These are phyloP conservation scores for Zopfia rhizophila DNA, from an alignment of 2,329 filamentous ascomycete species.

Conservation along the genomic window DNA sequence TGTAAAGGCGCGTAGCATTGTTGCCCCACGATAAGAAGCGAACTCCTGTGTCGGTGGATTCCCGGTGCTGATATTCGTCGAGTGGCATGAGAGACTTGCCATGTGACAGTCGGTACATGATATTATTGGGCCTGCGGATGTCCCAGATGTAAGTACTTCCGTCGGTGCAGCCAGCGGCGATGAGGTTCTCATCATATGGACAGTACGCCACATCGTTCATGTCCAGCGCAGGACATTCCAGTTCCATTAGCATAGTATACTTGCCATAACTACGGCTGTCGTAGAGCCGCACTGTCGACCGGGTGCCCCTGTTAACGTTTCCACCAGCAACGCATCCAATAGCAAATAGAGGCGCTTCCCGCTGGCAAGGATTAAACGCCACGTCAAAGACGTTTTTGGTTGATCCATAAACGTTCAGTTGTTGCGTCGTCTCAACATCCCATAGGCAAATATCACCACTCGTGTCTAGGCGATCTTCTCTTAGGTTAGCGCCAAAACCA, in stretches of 20 bases:
- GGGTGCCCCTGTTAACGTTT: constrained; percentile 52
- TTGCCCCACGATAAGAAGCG: constrained; percentile 68
- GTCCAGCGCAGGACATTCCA: constrained; percentile 68
- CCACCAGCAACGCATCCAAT: constrained; percentile 60
- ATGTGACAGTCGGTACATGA: constrained; percentile 63
- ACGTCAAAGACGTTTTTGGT: constrained; percentile 68
- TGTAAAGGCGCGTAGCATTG: constrained; percentile 64
- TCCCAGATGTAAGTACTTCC: constrained; percentile 71
- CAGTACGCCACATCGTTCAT: constrained; percentile 66
- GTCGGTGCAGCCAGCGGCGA: constrained; percentile 70
- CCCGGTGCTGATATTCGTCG: constrained; percentile 54
- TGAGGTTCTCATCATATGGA: constrained; percentile 60
- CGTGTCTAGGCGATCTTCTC: constrained; percentile 45
- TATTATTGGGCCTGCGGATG: constrained; percentile 55
- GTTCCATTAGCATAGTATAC: constrained; percentile 52
- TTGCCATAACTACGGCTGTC: constrained; percentile 49
- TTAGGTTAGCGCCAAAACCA: constrained; percentile 61
- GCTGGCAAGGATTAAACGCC: constrained; percentile 62
- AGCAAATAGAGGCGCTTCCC: constrained; percentile 58
- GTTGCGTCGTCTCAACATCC: constrained; percentile 57
- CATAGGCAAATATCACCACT: constrained; percentile 66
- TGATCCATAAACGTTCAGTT: constrained; percentile 57
- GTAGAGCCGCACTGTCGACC: constrained; percentile 65
- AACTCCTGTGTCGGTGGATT: constrained; percentile 67
- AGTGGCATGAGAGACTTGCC: constrained; percentile 62